phyloP scores from a whole-genome alignment of 78 protist species.

The Cavenderia fasciculata region DNA sequence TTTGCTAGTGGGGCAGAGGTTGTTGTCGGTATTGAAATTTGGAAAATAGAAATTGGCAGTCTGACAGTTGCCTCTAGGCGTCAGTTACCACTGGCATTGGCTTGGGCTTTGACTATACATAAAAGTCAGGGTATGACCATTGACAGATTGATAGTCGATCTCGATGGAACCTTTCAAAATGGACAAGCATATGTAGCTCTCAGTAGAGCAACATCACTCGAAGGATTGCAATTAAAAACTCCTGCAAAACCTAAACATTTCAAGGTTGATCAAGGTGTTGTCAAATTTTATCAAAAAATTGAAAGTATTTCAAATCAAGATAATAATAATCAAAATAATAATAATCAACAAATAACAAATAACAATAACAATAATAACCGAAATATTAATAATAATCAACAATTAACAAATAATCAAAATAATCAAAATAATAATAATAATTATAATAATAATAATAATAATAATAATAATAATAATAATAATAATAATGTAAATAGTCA shows the following conservation, averaged over 20 bases:
- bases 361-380: no score
- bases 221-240: slow-evolving; percentile 73
- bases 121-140: slow-evolving; percentile 93
- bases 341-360: neutral
- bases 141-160: slow-evolving; percentile 51
- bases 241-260: no score
- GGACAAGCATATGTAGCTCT: slow-evolving; percentile 95
- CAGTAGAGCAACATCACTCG: slow-evolving; percentile 72
- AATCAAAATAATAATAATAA: no score
- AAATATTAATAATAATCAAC: no score
- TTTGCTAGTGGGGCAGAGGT: neutral
- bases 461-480: neutral
- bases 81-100: slow-evolving; percentile 91
- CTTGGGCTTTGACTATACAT: slow-evolving; percentile 94
- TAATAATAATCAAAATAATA: neutral
- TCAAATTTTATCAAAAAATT: no score
- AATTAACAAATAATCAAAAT: no score
- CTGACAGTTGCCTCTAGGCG: neutral
- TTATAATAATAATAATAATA: slow-evolving; percentile 2
- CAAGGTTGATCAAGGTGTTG: no score
- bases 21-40: neutral
- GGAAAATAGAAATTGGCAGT: slow-evolving; percentile 6
- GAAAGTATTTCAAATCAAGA: neutral
- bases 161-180: slow-evolving; percentile 67
- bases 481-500: neutral